Evolutionary conservation across 1,284 basidiomycete genomes (phyloP).

Genomic region (Hymenochaete sp.): DNA sequence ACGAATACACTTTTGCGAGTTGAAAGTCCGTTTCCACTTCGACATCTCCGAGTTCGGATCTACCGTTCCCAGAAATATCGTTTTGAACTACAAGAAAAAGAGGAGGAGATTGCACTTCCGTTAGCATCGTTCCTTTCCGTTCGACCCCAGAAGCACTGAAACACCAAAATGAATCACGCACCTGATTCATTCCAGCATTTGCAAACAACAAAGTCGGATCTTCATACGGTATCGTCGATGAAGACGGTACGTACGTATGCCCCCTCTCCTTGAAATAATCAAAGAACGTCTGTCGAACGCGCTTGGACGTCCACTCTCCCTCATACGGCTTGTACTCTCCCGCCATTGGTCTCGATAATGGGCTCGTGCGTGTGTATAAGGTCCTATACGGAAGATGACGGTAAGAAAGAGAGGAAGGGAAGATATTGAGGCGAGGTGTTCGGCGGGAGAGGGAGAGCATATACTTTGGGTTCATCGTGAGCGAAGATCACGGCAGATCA

Average conservation of each 20-base stretch:
- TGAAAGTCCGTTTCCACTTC: constrained; percentile 88
- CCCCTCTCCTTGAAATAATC: constrained; percentile 71
- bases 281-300: constrained; percentile 69
- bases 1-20: constrained; percentile 96
- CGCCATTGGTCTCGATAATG: too few species aligned
- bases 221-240: constrained; percentile 92
- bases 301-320: constrained; percentile 57
- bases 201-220: constrained; percentile 96
- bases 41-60: constrained; percentile 87
- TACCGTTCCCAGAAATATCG: constrained; percentile 93
- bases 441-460: constrained; percentile 4
- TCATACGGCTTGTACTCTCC: constrained; percentile 21
- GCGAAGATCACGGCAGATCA: constrained; percentile 7
- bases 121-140: too few species aligned
- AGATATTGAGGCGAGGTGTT: not conserved
- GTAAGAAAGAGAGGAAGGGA: too few species aligned
- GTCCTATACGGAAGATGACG: too few species aligned
- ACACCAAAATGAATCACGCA: constrained; percentile 20
- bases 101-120: too few species aligned
- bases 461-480: constrained; percentile 9
- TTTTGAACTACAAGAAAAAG: constrained; percentile 72
- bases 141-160: not conserved
- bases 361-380: too few species aligned
- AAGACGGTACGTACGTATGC: constrained; percentile 92
- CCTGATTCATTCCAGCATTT: constrained; percentile 97